Evolutionary conservation across 768 basidiomycete species (phyloP).

Genomic region (Obba rivulosa): DNA sequence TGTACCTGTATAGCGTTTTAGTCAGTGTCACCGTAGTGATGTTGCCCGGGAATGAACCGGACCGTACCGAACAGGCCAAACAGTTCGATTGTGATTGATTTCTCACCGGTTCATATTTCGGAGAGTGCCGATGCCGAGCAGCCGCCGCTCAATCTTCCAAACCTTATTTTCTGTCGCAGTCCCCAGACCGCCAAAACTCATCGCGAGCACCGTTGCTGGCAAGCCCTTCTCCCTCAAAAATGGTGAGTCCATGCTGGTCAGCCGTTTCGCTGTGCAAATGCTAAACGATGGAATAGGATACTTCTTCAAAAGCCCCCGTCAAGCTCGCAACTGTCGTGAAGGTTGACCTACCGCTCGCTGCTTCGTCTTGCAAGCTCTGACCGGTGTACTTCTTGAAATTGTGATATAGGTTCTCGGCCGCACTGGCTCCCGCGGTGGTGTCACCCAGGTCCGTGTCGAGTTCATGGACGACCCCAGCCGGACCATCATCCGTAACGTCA

Average conservation of each 20-base stretch:
- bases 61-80: too few relatives aligned
- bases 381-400: background rate
- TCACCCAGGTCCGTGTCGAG: constrained; percentile 98
- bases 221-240: constrained; percentile 20
- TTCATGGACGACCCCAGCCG: constrained; percentile 97
- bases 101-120: constrained; percentile 4
- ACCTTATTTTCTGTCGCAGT: constrained; percentile 24
- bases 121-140: constrained; percentile 16
- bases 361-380: constrained; percentile 8
- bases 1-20: background rate
- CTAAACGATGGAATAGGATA: constrained; percentile 46
- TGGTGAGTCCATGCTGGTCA: constrained; percentile 17
- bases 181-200: constrained; percentile 19
- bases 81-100: too few relatives aligned
- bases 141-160: constrained; percentile 10
- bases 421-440: constrained; percentile 98
- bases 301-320: constrained; percentile 86
- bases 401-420: constrained; percentile 83
- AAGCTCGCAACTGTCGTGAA: constrained; percentile 98
- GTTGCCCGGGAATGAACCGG: too few relatives aligned
- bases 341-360: constrained; percentile 38
- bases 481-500: constrained; percentile 98
- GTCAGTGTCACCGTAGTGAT: too few relatives aligned
- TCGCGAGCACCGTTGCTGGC: constrained; percentile 22
- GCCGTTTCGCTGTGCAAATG: background rate